Base-by-base conservation (phyloP, 1,284 basidiomycete species). In the Neolentinus lepideus region DNA sequence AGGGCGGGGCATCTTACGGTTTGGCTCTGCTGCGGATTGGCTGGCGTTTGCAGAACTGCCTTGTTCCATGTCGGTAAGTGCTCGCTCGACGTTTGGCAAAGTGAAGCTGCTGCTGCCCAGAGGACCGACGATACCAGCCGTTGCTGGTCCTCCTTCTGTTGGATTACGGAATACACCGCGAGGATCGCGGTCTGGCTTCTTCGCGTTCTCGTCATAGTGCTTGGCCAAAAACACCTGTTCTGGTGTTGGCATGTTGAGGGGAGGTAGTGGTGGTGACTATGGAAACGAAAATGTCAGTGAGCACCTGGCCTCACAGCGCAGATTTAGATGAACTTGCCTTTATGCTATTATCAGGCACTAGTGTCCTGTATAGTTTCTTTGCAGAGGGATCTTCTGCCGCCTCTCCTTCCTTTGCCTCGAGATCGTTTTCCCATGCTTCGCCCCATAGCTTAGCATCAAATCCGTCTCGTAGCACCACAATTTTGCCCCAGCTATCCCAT, bases 401-500 rank as follows among this genome's bases (percentile, higher is more conserved):
- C 47, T 75, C 73, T 2, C 67, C 72, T 3, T 74, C 76, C 0
- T 58, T 69, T 9, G 67, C 65, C 2, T 80, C 77, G 9, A 89
- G 62, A 62, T 88, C 85, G 51, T 74, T 73, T 59, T 93, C 90
- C 91, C 92, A 98, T 22, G 89, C 91, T 55, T 88, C 85, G 1
- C 84, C 85, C 80, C 92, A 90, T 50, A 78, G 69, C 53, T 82
- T 85, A 1, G 91, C 85, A 59, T 97, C 93, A 63, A 98, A 99
- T 0, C 92, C 89, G 47, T 98, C 96, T 51, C 94, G 77, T 55
- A 98, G 72, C 1, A 98, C 90, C 2, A 80, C 79, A 60, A 98
- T 98, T 76, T 98, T 98, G 2, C 94, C 94, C 90, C 92, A 98
- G 60, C 89, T 92, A 69, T 99, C 96, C 97, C 96, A 99, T 1